Evolutionary conservation across 306 rosid genomes (phyloP).

Genomic region (Rosa persica): DNA sequence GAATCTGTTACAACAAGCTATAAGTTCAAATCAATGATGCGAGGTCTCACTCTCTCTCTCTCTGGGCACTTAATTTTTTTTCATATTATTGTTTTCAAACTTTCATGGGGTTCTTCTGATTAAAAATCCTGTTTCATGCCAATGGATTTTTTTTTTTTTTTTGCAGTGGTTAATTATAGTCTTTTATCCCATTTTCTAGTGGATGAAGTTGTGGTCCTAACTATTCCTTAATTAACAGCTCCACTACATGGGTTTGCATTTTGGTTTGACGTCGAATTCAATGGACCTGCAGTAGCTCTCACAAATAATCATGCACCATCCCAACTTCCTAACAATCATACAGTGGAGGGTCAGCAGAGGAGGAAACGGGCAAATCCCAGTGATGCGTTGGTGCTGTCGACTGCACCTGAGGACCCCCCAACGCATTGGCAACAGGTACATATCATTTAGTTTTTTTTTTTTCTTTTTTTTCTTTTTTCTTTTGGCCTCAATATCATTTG

Average conservation of each 20-base stretch:
- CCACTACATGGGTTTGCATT: constrained; percentile 98
- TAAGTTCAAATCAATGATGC: constrained; percentile 95
- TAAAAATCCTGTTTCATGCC: background rate
- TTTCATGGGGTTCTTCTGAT: background rate
- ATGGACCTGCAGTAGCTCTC: constrained; percentile 56
- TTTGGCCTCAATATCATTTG: background rate
- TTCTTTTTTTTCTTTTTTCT: background rate
- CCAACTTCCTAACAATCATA: constrained; percentile 42
- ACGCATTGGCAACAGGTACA: constrained; percentile 99
- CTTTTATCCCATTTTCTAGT: background rate
- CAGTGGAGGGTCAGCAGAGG: constrained; percentile 65
- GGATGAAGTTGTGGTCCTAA: background rate
- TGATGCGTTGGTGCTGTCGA: constrained; percentile 75
- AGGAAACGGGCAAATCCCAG: constrained; percentile 75
- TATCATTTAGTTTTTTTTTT: background rate
- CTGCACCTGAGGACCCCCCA: constrained; percentile 99
- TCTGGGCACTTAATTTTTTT: constrained; percentile 3
- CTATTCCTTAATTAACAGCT: constrained; percentile 55
- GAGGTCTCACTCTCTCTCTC: constrained; percentile 55
- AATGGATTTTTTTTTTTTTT: background rate
- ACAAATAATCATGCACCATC: constrained; percentile 37
- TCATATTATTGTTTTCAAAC: background rate
- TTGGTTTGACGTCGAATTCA: constrained; percentile 99
- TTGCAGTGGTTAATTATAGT: background rate
- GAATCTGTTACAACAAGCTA: constrained; percentile 69